A percentile compares a stretch with the other conserved stretches of the same genome.
Conservation (phyloP, 257 asterid species). For the Mentha longifolia region DNA sequence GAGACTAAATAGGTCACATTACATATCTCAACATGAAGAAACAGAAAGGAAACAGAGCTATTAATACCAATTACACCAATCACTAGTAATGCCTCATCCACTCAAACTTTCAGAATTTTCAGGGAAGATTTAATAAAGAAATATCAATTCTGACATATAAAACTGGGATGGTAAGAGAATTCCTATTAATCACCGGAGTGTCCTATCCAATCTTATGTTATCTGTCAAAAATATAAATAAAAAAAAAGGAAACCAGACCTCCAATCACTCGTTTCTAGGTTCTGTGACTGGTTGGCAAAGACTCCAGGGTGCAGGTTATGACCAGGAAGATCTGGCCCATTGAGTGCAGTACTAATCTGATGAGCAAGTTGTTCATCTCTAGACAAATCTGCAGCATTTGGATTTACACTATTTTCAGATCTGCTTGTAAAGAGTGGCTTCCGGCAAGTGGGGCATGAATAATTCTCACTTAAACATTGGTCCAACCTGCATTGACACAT, state of each 20-base stretch:
- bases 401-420: slow-evolving; percentile 48
- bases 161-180: slow-evolving; percentile 1
- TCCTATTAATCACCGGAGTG: background rate
- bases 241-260: slow-evolving; percentile 47
- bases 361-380: slow-evolving; percentile 95
- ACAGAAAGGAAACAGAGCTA: background rate
- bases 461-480: slow-evolving; percentile 83
- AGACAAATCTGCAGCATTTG: slow-evolving; percentile 57
- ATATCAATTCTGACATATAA: background rate
- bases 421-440: slow-evolving; percentile 80
- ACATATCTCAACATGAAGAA: slow-evolving; percentile 5
- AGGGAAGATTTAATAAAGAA: background rate
- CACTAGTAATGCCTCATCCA: background rate
- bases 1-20: background rate
- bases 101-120: slow-evolving; percentile 5
- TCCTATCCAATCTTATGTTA: slow-evolving; percentile 1
- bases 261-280: slow-evolving; percentile 63
- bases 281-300: slow-evolving; percentile 63
- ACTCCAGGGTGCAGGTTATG: slow-evolving; percentile 60
- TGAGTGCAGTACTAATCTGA: slow-evolving; percentile 73
- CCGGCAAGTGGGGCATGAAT: slow-evolving; percentile 97
- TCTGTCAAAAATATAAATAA: slow-evolving; percentile 17
- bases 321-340: slow-evolving; percentile 73
- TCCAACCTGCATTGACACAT: slow-evolving; percentile 69
- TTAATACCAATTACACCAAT: background rate